Conservation (phyloP, 2,329 filamentous ascomycete genomes). For the Fusarium illudens region DNA sequence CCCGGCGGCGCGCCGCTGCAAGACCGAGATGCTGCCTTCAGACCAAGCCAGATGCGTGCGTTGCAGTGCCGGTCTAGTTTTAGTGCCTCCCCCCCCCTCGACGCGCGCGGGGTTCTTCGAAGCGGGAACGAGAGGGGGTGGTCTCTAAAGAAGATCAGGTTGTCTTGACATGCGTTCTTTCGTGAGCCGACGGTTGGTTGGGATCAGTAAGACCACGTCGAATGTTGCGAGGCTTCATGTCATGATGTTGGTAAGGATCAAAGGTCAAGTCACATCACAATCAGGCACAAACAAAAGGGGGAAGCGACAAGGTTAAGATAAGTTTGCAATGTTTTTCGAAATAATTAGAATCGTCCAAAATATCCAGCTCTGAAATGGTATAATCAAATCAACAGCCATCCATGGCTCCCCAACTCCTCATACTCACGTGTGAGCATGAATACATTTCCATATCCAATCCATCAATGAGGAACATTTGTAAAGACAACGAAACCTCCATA, state of each 20-base stretch:
- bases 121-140: conserved; percentile 12
- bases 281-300: neutral
- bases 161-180: neutral
- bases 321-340: conserved; percentile 36
- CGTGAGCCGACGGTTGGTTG: neutral
- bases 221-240: neutral
- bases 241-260: neutral
- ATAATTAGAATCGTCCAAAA: conserved; percentile 29
- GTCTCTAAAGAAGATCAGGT: neutral
- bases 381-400: conserved; percentile 16
- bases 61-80: neutral
- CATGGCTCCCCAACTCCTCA: conserved; percentile 32
- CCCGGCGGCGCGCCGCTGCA: conserved; percentile 13
- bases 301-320: conserved; percentile 7
- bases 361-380: conserved; percentile 30
- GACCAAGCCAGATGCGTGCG: conserved; percentile 24
- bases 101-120: conserved; percentile 14
- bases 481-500: conserved; percentile 36
- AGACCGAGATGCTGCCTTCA: conserved; percentile 20
- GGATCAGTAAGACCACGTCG: neutral
- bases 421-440: conserved; percentile 24
- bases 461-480: conserved; percentile 33
- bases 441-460: conserved; percentile 19
- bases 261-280: conserved; percentile 11
- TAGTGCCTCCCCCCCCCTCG: conserved; percentile 16